These are phyloP conservation scores for Mycena maculata DNA, from an alignment of 768 basidiomycete species.

Conservation along the genomic window DNA sequence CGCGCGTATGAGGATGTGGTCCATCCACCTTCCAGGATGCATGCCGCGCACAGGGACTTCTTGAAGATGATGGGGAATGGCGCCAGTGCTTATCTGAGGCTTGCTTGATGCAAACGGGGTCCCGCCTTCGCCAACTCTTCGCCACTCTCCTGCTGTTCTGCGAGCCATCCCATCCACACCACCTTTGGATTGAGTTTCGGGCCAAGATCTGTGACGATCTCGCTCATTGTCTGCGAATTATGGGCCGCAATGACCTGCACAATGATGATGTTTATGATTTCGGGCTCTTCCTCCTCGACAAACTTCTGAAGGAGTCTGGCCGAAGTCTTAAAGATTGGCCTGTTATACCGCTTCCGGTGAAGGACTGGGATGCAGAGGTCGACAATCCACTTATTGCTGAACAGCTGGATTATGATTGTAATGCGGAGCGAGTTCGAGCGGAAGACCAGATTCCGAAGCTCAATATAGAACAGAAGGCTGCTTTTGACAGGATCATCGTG, in stretches of 20 bases:
- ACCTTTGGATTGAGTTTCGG: neutral
- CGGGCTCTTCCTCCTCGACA: neutral
- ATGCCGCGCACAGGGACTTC: slow-evolving; percentile 40
- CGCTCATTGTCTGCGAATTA: neutral
- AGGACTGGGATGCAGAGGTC: neutral
- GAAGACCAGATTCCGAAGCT: neutral
- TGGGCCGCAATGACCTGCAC: neutral
- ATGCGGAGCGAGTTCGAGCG: neutral
- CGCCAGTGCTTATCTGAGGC: slow-evolving; percentile 50
- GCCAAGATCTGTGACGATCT: neutral
- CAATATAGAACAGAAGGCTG: neutral
- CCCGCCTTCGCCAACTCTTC: slow-evolving; percentile 45
- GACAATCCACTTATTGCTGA: slow-evolving; percentile 1
- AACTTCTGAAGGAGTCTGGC: neutral
- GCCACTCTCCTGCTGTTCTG: slow-evolving; percentile 36
- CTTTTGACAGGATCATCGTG: neutral
- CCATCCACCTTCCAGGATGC: neutral
- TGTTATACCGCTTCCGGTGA: neutral
- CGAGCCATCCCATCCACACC: neutral
- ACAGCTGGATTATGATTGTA: neutral
- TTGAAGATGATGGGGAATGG: slow-evolving; percentile 57
- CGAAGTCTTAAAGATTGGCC: neutral
- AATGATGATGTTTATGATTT: neutral
- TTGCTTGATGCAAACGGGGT: slow-evolving; percentile 45
- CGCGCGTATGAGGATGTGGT: neutral